These are phyloP conservation scores for Starmerella geochares DNA, from an alignment of 805 yeast genomes.

Conservation along the genomic window DNA sequence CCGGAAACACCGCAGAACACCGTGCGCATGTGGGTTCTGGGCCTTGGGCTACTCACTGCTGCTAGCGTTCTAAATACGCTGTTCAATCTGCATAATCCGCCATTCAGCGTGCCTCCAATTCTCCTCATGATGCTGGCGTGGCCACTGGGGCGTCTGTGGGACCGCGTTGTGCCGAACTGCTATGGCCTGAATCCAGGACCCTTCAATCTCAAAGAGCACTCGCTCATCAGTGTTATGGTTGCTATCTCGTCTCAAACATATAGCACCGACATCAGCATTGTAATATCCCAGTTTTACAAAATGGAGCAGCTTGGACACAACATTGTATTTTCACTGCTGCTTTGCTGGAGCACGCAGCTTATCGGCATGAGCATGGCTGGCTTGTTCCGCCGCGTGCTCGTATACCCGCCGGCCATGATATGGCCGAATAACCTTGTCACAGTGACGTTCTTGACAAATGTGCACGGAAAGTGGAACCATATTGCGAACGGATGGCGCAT, in stretches of 20 bases:
- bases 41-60: conserved; percentile 43
- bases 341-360: conserved; percentile 48
- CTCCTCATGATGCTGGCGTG: conserved; percentile 53
- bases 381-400: conserved; percentile 45
- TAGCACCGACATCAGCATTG: conserved; percentile 46
- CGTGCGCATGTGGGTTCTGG: conserved; percentile 46
- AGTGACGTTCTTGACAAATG: conserved; percentile 45
- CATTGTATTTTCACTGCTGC: conserved; percentile 46
- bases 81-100: conserved; percentile 49
- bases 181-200: conserved; percentile 48
- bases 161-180: conserved; percentile 31
- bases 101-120: conserved; percentile 42
- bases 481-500: conserved; percentile 53
- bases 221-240: conserved; percentile 46
- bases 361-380: conserved; percentile 65
- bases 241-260: conserved; percentile 32
- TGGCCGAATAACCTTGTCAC: conserved; percentile 63
- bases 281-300: conserved; percentile 42
- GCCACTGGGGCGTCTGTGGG: conserved; percentile 52
- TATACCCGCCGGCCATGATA: conserved; percentile 51
- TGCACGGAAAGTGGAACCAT: conserved; percentile 42
- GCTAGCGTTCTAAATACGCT: conserved; percentile 51
- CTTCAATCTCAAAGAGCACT: conserved; percentile 55
- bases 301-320: conserved; percentile 29
- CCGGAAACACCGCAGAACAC: conserved; percentile 42